A percentile compares a stretch with the other conserved stretches of the same genome.
These are phyloP conservation scores for Trichoderma sp. DNA, from an alignment of 2,329 filamentous ascomycete genomes.

Conservation along the genomic window DNA sequence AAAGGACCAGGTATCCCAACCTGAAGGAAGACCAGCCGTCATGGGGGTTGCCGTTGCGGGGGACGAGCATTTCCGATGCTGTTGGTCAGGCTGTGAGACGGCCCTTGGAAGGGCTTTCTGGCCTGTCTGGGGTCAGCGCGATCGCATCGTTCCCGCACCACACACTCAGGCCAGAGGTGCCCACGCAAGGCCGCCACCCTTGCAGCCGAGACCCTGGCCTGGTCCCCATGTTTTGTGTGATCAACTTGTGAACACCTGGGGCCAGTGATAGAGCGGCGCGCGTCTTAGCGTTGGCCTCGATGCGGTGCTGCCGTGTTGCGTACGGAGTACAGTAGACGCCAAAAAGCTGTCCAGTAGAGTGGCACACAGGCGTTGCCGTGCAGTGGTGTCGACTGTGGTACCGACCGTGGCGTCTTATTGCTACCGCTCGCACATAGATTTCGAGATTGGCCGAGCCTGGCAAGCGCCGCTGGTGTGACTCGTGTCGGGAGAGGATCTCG, in stretches of 20 bases:
- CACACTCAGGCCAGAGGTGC: conserved; percentile 20
- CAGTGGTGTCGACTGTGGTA: neutral
- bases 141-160: conserved; percentile 24
- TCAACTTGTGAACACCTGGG: conserved; percentile 15
- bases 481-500: conserved; percentile 1
- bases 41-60: conserved; percentile 5
- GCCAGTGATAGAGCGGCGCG: conserved; percentile 16
- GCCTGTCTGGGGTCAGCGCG: conserved; percentile 21
- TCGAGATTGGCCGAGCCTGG: conserved; percentile 5
- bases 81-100: conserved; percentile 11
- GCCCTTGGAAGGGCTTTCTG: conserved; percentile 11
- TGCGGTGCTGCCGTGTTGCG: conserved; percentile 4
- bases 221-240: conserved; percentile 15
- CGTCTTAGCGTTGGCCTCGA: conserved; percentile 7
- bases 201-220: neutral
- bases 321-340: no score
- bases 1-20: neutral
- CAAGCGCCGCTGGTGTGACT: conserved; percentile 8
- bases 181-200: conserved; percentile 15
- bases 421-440: neutral
- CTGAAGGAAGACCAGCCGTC: conserved; percentile 7
- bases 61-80: conserved; percentile 11
- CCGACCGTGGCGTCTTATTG: conserved; percentile 3
- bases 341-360: conserved; percentile 16
- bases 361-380: conserved; percentile 11